Evolutionary conservation across 495 filamentous ascomycete genomes (phyloP), one percentile per base, ranked within the genome.

Genomic region (Tuber magnatum): DNA sequence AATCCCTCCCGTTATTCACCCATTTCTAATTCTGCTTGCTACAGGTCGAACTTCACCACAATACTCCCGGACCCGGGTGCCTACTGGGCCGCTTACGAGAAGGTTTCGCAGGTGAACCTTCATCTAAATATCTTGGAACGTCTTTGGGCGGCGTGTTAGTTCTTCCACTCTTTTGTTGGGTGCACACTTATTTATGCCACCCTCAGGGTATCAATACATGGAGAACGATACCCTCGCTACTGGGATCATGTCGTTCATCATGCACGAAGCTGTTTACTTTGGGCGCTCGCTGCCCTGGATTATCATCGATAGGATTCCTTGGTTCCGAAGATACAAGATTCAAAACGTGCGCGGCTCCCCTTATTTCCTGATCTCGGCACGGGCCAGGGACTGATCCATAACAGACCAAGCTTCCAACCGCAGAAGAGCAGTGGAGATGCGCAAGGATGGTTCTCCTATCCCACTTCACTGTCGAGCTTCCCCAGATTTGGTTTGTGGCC

Each of bases 401-500:
- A 43, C 80, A 96, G 92, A 88, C 90, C 84, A 99, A 97, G 87
- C 88, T 96, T 40, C 95, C 95, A 2, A 97, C 94, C 1, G 86
- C 90, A 74, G 90, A 88, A 75, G 95, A 99, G 81, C 95, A 99
- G 85, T 97, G 92, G 92, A 89, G 93, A 77, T 99, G 95, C 84
- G 93, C 95, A 24, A 91, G 88, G 77, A 88, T 97, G 76, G 95
- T 99, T 56, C 90, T 99, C 70, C 86, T 99, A 73, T 91, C 88
- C 81, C 95, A 99, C 84, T 95, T 97, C 85, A 98, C 95, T 68
- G 95, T 98, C 78, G 95, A 99, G 83, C 87, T 99, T 6, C 94
- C 95, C 65, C 96, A 98, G 84, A 99, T 99, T 82, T 99, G 95
- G 95, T 65, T 65, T 65, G 56, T 35, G 56, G 28, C 56, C 56